Evolutionary conservation across 345 rosid genomes (phyloP), one percentile per base, ranked within the genome.

Genomic region (Excoecaria cochinchinensis): DNA sequence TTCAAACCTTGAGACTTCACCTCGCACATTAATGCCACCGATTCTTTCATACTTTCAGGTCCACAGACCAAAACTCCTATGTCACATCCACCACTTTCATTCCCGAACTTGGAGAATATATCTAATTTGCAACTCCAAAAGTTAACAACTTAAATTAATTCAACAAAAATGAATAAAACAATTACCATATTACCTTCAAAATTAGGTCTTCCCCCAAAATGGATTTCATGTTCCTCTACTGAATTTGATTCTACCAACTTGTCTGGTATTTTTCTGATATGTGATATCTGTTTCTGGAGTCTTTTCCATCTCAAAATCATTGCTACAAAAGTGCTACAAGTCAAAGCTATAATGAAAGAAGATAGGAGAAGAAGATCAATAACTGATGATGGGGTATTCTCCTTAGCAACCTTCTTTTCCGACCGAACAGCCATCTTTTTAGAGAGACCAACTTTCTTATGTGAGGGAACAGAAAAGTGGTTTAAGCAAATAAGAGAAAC

Each of bases 41-140:
- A 79, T 60, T 87, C 88, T 79, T 89, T 87, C 94, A 93, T 84
- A 10, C 84, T 64, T 81, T 86, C 92, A 12, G 95, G 98, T 82
- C 97, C 97, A 58, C 97, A 91, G 48, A 94, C 98, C 71, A 94
- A 70, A 14, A 91, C 92, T 82, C 94, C 95, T 4, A 84, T 66
- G 59, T 86, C 80, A 16, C 85, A 80, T 66, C 80, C 94, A 47
- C 83, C 84, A 22, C 75, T 67, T 78, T 84, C 90, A 72, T 64
- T 77, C 67, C 67, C 67, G 70, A 90, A 88, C 83, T 81, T 80
- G 57, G 76, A 79, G 58, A 91, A 84, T 42, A 88, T 55, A 60
- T 94, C 97, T 94, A 83, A 62, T 40, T 31, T 31, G 31, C 31
- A 31, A 31, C 31, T 31, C 31, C 62, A 21, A 38, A 36, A 75